Evolutionary conservation across 805 yeast species (phyloP).

Genomic region (Torulaspora gathmanii): DNA sequence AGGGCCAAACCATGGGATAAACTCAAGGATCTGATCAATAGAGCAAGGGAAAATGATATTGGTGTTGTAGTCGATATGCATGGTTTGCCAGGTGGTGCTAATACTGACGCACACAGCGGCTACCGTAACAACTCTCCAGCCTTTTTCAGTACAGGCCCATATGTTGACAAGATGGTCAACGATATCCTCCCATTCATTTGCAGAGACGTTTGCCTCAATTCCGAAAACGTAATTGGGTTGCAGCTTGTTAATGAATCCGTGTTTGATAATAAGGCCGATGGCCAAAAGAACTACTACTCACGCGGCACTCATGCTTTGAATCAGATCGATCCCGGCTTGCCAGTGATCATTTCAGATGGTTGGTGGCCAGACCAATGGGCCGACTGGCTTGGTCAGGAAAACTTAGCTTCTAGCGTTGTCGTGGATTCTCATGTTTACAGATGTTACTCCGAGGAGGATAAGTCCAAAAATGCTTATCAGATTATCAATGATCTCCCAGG

Average conservation of each 20-base stretch:
- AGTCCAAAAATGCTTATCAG: conserved; percentile 55
- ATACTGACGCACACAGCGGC: conserved; percentile 81
- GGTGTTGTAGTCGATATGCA: conserved; percentile 81
- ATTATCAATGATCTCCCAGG: conserved; percentile 54
- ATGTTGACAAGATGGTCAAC: conserved; percentile 42
- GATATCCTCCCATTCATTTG: conserved; percentile 58
- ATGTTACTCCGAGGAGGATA: conserved; percentile 76
- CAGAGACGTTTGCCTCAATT: conserved; percentile 44
- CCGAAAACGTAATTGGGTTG: conserved; percentile 72
- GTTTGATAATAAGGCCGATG: conserved; percentile 49
- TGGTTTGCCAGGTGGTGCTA: conserved; percentile 91
- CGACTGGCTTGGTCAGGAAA: conserved; percentile 48
- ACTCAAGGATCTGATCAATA: conserved; percentile 50
- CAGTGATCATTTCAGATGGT: conserved; percentile 83
- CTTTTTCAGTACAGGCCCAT: conserved; percentile 41
- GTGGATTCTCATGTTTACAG: conserved; percentile 84
- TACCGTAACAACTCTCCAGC: conserved; percentile 33
- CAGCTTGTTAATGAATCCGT: conserved; percentile 85
- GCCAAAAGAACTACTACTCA: conserved; percentile 57
- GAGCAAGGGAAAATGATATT: conserved; percentile 58
- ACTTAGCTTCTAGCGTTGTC: conserved; percentile 52
- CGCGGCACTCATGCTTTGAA: conserved; percentile 62
- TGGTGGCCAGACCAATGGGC: conserved; percentile 88
- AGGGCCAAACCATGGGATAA: conserved; percentile 61
- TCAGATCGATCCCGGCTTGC: conserved; percentile 49